Percentiles rank a stretch among this genome's conserved stretches.
These are phyloP conservation scores for Geotrichum fermentans DNA, from an alignment of 1,139 yeast species.

Conservation along the genomic window DNA sequence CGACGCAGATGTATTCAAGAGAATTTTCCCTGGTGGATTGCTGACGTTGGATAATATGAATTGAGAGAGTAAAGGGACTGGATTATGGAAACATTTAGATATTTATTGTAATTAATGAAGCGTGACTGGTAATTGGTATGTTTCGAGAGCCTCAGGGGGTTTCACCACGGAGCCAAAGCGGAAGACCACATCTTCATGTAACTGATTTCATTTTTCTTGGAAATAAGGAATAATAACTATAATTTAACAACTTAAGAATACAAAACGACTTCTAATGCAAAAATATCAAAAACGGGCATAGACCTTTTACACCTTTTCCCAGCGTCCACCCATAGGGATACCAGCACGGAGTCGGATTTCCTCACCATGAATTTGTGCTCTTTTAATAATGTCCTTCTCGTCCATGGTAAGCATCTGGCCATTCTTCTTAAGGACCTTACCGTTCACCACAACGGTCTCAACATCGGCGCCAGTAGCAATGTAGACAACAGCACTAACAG, in stretches of 20 bases:
- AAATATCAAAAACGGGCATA: too few relatives aligned
- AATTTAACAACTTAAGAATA: not conserved
- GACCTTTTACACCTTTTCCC: constrained; percentile 20
- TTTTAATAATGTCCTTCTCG: constrained; percentile 28
- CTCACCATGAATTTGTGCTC: constrained; percentile 26
- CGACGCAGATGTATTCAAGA: constrained; percentile 14
- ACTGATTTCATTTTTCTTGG: not conserved
- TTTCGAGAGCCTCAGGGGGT: too few relatives aligned
- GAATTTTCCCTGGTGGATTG: constrained; percentile 18
- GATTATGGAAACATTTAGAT: too few relatives aligned
- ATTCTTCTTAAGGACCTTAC: constrained; percentile 25
- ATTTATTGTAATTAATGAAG: too few relatives aligned
- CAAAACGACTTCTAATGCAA: not conserved
- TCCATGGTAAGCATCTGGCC: constrained; percentile 27
- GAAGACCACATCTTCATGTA: too few relatives aligned
- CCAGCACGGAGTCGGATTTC: constrained; percentile 21
- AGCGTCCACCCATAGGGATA: constrained; percentile 19
- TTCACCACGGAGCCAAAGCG: too few relatives aligned
- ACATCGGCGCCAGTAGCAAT: constrained; percentile 31
- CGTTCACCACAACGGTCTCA: constrained; percentile 28
- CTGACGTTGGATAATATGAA: constrained; percentile 18
- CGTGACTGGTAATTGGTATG: too few relatives aligned
- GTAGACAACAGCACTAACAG: constrained; percentile 30
- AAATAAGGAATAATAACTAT: not conserved
- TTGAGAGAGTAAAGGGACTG: not conserved